Evolutionary conservation across 257 asterid species (phyloP).

Genomic region (Gentiana dahurica): DNA sequence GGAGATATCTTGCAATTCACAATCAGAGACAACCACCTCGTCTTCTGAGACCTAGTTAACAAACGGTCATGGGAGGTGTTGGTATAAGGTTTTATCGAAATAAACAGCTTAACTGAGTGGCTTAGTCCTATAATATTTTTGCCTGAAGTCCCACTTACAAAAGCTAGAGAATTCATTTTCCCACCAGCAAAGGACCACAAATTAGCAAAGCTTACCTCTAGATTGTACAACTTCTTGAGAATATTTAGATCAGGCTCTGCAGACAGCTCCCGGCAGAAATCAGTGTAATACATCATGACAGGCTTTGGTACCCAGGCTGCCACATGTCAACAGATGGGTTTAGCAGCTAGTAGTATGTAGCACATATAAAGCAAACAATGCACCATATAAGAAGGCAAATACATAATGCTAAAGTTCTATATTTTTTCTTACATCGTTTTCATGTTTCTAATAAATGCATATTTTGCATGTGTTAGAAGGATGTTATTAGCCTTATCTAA

Average conservation of each 20-base stretch:
- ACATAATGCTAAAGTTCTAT: no score
- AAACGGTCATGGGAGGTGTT: not conserved
- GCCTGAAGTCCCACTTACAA: not conserved
- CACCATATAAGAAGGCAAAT: no score
- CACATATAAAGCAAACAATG: no score
- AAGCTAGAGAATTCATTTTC: not conserved
- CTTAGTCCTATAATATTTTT: not conserved
- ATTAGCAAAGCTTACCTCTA: conserved; percentile 42
- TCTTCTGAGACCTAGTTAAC: conserved; percentile 77
- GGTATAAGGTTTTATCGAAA: not conserved
- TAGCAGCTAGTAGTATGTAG: no score
- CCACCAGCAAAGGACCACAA: not conserved
- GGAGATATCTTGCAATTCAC: conserved; percentile 77
- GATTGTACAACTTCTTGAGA: conserved; percentile 59
- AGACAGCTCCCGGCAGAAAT: conserved; percentile 55
- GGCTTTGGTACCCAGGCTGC: conserved; percentile 79
- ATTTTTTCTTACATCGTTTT: no score
- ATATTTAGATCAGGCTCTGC: conserved; percentile 63
- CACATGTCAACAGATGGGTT: no score
- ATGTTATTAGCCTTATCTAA: no score
- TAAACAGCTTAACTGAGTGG: not conserved
- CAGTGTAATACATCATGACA: conserved; percentile 67
- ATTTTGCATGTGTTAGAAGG: no score
- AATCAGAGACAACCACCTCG: conserved; percentile 65
- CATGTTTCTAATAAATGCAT: no score